Evolutionary conservation across 345 rosid genomes (phyloP).

Genomic region (Nephelium lappaceum): DNA sequence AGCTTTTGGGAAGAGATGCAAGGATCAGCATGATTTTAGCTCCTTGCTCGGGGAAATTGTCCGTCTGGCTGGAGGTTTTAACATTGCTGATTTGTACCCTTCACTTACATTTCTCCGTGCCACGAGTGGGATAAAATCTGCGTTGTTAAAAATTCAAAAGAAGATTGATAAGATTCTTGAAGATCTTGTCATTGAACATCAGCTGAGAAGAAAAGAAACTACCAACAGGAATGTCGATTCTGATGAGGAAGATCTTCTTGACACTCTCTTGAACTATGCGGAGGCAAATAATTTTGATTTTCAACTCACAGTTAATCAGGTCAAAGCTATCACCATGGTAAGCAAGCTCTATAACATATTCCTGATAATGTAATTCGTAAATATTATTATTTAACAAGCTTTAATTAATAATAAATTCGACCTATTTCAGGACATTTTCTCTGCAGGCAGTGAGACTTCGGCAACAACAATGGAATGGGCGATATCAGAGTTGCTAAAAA

Average conservation of each 20-base stretch:
- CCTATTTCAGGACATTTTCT: constrained; percentile 24
- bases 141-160: not conserved
- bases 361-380: not conserved
- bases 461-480: constrained; percentile 30
- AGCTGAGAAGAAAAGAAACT: constrained; percentile 1
- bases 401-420: too few relatives aligned
- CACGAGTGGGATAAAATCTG: constrained; percentile 16
- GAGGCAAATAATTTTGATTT: constrained; percentile 11
- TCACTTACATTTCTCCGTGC: constrained; percentile 18
- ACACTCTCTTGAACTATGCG: constrained; percentile 25
- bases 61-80: constrained; percentile 12
- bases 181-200: constrained; percentile 12
- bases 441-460: constrained; percentile 31
- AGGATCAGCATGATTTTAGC: constrained; percentile 13
- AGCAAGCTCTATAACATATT: not conserved
- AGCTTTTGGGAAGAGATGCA: constrained; percentile 18
- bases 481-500: constrained; percentile 22
- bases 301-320: constrained; percentile 5
- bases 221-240: not conserved
- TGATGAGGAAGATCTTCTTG: constrained; percentile 21
- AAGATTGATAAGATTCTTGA: constrained; percentile 24
- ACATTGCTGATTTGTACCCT: constrained; percentile 19
- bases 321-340: constrained; percentile 16
- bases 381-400: not conserved
- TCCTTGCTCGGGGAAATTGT: not conserved